These are phyloP conservation scores for Schrenkiella parvula DNA, from an alignment of 345 rosid species.

Conservation along the genomic window DNA sequence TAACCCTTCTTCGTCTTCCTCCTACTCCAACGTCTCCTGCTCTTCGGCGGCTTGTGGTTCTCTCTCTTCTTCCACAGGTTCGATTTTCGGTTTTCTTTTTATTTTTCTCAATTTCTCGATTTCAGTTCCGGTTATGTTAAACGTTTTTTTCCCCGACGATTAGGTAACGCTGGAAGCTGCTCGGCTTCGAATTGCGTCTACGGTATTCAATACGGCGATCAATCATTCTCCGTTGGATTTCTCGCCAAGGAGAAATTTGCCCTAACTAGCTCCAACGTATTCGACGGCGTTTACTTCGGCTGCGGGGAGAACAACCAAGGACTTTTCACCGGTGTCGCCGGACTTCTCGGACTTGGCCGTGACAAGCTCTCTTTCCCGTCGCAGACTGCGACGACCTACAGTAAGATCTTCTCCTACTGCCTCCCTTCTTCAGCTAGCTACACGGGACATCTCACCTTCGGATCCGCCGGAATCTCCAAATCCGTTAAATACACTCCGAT, in stretches of 20 bases:
- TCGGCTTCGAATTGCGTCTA: slow-evolving; percentile 50
- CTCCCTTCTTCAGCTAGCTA: slow-evolving; percentile 54
- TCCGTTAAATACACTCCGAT: slow-evolving; percentile 56
- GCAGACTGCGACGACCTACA: slow-evolving; percentile 54
- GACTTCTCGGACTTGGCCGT: slow-evolving; percentile 71
- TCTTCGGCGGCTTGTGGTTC: slow-evolving; percentile 38
- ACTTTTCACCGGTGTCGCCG: slow-evolving; percentile 49
- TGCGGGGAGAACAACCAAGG: slow-evolving; percentile 71
- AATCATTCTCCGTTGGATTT: slow-evolving; percentile 49
- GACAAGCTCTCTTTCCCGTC: slow-evolving; percentile 53
- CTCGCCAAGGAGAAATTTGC: slow-evolving; percentile 53
- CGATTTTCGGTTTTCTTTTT: background rate
- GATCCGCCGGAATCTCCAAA: slow-evolving; percentile 34
- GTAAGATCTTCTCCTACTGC: slow-evolving; percentile 68
- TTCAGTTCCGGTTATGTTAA: background rate
- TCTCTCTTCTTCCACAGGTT: slow-evolving; percentile 38
- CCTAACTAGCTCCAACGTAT: slow-evolving; percentile 39
- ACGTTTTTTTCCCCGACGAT: background rate
- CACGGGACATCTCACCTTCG: slow-evolving; percentile 69
- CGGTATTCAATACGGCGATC: slow-evolving; percentile 55
- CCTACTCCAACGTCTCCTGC: slow-evolving; percentile 56
- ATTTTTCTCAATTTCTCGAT: background rate
- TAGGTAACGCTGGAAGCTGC: slow-evolving; percentile 39
- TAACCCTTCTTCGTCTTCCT: slow-evolving; percentile 38
- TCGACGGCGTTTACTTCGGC: slow-evolving; percentile 51